Conservation (phyloP, 345 rosid species). For the Ceriops tagal region DNA sequence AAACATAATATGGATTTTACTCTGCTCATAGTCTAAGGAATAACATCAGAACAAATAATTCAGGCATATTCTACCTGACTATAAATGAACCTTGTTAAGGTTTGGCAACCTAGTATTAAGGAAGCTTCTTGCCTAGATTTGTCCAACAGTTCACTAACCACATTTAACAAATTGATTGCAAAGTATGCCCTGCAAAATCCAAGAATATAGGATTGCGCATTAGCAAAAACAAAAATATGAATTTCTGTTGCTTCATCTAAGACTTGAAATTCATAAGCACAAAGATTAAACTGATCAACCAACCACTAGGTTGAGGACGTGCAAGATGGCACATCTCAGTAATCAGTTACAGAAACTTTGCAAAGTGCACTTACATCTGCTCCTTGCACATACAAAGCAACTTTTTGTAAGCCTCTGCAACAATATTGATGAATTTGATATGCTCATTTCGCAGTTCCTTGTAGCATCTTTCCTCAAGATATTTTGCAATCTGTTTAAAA, state of each 20-base stretch:
- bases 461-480: slow-evolving; percentile 88
- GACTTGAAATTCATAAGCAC: neutral
- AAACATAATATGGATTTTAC: neutral
- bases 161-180: slow-evolving; percentile 71
- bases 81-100: slow-evolving; percentile 71
- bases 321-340: neutral
- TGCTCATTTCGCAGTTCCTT: slow-evolving; percentile 80
- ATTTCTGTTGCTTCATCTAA: neutral
- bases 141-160: slow-evolving; percentile 69
- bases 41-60: neutral
- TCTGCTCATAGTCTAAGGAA: neutral
- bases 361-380: slow-evolving; percentile 62
- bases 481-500: slow-evolving; percentile 65
- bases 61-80: slow-evolving; percentile 53
- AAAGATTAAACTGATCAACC: neutral
- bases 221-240: neutral
- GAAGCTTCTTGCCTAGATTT: slow-evolving; percentile 62
- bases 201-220: slow-evolving; percentile 5
- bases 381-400: slow-evolving; percentile 74
- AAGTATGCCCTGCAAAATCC: slow-evolving; percentile 66
- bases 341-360: neutral
- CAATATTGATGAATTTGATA: slow-evolving; percentile 57
- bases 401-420: slow-evolving; percentile 66
- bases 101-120: slow-evolving; percentile 81
- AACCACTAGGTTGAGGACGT: neutral